Percentiles rank a stretch among this genome's conserved stretches.
phyloP scores from a whole-genome alignment of 768 basidiomycete genomes.

The Rhodotorula kratochvilovae region DNA sequence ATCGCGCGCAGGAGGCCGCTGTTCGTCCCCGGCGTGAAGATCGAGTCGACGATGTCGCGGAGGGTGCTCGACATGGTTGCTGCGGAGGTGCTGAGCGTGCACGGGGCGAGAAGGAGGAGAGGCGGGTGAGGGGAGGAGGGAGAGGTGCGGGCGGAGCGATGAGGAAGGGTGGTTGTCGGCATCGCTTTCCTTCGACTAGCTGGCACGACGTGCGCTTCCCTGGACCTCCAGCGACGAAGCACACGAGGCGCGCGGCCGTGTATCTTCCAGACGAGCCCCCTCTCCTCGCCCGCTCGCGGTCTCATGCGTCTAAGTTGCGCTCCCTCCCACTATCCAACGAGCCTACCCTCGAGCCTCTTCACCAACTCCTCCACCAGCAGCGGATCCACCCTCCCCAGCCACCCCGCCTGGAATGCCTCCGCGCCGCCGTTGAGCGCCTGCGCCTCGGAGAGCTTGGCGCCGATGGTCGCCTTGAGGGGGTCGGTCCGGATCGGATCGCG shows the following conservation, averaged over 20 bases:
- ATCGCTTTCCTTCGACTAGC: too few species aligned
- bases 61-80: not conserved
- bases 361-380: conserved; percentile 61
- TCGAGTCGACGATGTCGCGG: conserved; percentile 26
- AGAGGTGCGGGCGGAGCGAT: not conserved
- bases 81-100: not conserved
- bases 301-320: not conserved
- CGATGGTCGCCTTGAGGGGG: conserved; percentile 62
- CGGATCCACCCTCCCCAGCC: conserved; percentile 65
- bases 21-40: conserved; percentile 39
- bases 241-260: too few species aligned
- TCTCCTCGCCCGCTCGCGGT: too few species aligned
- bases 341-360: conserved; percentile 30
- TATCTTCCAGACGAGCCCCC: too few species aligned
- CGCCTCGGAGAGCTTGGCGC: conserved; percentile 60
- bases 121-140: not conserved
- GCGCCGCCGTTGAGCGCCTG: conserved; percentile 61
- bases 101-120: not conserved
- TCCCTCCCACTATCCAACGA: not conserved
- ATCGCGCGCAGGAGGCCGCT: conserved; percentile 34
- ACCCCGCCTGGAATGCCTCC: conserved; percentile 58
- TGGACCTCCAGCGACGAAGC: too few species aligned
- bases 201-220: too few species aligned
- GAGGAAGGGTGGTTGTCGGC: not conserved
- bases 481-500: conserved; percentile 67